Evolutionary conservation across 2,329 filamentous ascomycete species (phyloP).

Genomic region (Periconia macrospinosa): DNA sequence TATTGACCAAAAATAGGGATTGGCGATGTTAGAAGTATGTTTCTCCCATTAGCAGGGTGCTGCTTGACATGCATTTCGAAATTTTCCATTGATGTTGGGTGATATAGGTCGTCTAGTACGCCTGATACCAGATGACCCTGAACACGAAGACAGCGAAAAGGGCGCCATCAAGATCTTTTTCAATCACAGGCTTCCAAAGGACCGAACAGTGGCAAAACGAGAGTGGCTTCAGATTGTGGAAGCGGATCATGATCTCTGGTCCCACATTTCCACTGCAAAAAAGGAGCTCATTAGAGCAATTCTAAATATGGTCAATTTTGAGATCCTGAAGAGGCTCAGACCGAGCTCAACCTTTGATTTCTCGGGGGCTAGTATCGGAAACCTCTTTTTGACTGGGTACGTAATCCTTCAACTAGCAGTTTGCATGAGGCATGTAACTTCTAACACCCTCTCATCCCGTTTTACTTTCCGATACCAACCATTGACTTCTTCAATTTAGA

Average conservation of each 20-base stretch:
- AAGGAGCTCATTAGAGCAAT: conserved; percentile 56
- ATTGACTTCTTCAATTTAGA: conserved; percentile 46
- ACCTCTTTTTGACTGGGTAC: conserved; percentile 56
- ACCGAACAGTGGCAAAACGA: conserved; percentile 62
- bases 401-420: conserved; percentile 5
- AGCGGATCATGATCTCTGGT: conserved; percentile 76
- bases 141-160: conserved; percentile 56
- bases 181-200: conserved; percentile 77
- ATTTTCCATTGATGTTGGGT: background rate
- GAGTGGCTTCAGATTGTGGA: conserved; percentile 93
- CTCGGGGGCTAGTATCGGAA: conserved; percentile 54
- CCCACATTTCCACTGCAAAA: conserved; percentile 52
- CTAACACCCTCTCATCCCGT: background rate
- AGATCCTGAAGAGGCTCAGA: conserved; percentile 52
- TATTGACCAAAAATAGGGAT: conserved; percentile 49
- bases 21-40: conserved; percentile 73
- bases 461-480: background rate
- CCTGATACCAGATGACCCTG: conserved; percentile 71
- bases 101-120: conserved; percentile 78
- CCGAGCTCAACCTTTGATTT: conserved; percentile 54
- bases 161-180: conserved; percentile 80
- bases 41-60: background rate
- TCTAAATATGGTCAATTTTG: conserved; percentile 53
- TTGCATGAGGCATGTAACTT: background rate
- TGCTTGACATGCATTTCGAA: background rate